A percentile compares a stretch with the other conserved stretches of the same genome.
These are phyloP conservation scores for Aspergillus bridgeri DNA, from an alignment of 495 filamentous ascomycete species.

Conservation along the genomic window DNA sequence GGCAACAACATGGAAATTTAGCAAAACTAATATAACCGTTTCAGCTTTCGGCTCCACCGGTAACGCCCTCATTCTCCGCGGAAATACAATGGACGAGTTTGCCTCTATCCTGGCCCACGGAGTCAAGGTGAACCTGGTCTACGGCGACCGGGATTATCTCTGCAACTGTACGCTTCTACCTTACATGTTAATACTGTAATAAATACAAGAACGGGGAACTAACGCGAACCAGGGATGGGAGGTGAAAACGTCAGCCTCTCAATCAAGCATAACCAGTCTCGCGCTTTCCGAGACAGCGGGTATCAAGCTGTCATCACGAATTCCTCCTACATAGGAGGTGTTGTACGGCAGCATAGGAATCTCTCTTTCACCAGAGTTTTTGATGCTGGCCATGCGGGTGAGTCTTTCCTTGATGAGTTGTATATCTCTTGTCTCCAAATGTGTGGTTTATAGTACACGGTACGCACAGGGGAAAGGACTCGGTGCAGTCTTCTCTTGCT, in stretches of 20 bases:
- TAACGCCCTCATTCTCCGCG: conserved; percentile 1
- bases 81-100: neutral
- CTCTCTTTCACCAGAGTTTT: neutral
- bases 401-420: neutral
- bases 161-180: neutral
- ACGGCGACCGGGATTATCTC: neutral
- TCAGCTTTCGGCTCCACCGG: neutral
- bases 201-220: neutral
- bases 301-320: neutral
- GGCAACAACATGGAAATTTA: no score
- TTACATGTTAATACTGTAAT: neutral
- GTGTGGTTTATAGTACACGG: no score
- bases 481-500: no score
- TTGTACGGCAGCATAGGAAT: neutral
- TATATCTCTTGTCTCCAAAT: no score
- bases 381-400: neutral
- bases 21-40: neutral
- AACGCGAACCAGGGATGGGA: neutral
- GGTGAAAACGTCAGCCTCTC: neutral
- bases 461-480: no score
- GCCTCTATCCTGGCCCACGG: neutral
- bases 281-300: neutral
- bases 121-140: neutral
- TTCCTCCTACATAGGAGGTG: neutral
- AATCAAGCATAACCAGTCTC: neutral